These are phyloP conservation scores for Thermothielavioides terrestris DNA, from an alignment of 495 filamentous ascomycete genomes.

Conservation along the genomic window DNA sequence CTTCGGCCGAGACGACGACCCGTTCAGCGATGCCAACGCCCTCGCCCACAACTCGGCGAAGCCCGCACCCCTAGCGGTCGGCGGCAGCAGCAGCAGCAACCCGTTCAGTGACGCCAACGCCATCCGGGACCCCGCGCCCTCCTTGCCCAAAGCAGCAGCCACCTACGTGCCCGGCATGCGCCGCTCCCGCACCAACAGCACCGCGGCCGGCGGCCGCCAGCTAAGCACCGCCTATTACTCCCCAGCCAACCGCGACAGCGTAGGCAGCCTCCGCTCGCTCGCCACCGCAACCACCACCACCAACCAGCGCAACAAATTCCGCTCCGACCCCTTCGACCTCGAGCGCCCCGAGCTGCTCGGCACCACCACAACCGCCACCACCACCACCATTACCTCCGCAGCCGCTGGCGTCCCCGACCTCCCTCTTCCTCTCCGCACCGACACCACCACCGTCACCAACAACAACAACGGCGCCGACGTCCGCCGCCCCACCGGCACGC, in stretches of 20 bases:
- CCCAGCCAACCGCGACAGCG: conserved; percentile 25
- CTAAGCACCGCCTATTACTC: conserved; percentile 16
- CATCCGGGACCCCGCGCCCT: conserved; percentile 31
- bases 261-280: conserved; percentile 23
- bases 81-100: conserved; percentile 21
- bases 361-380: not conserved
- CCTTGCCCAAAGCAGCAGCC: conserved; percentile 20
- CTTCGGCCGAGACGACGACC: conserved; percentile 24
- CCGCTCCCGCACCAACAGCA: conserved; percentile 34
- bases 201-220: conserved; percentile 7
- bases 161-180: conserved; percentile 37
- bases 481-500: conserved; percentile 11
- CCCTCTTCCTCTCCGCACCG: not conserved
- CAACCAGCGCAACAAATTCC: conserved; percentile 40
- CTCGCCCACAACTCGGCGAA: conserved; percentile 32
- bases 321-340: conserved; percentile 60
- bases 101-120: conserved; percentile 38
- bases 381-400: conserved; percentile 13
- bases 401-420: conserved; percentile 2
- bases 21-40: conserved; percentile 38
- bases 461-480: conserved; percentile 1
- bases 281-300: conserved; percentile 8
- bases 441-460: conserved; percentile 7
- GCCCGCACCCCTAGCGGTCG: conserved; percentile 26
- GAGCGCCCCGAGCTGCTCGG: conserved; percentile 45